These are phyloP conservation scores for Aspergillus sp. DNA, from an alignment of 2,329 filamentous ascomycete genomes.

Conservation along the genomic window DNA sequence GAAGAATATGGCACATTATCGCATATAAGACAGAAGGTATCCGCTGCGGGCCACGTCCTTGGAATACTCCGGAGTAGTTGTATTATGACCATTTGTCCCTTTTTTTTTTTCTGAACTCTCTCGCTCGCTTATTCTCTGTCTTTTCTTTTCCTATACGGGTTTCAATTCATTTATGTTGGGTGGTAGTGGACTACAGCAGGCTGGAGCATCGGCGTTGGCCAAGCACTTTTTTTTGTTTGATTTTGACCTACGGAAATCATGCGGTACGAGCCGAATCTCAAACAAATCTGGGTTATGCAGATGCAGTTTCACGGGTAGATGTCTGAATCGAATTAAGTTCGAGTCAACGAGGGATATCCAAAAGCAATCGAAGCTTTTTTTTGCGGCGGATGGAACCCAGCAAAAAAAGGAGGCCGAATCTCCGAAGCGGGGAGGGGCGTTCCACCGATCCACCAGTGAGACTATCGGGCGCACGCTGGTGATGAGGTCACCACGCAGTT, in stretches of 20 bases:
- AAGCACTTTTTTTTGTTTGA: neutral
- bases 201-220: neutral
- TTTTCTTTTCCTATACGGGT: neutral
- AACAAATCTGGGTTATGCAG: no score
- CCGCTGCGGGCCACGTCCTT: neutral
- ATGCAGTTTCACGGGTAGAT: no score
- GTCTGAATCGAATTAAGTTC: neutral
- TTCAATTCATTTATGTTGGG: neutral
- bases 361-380: neutral
- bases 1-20: slow-evolving; percentile 54
- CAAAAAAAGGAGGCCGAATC: neutral
- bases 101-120: no score
- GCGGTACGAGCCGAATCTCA: no score
- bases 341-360: neutral
- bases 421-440: slow-evolving; percentile 12
- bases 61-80: neutral
- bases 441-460: slow-evolving; percentile 8
- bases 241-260: no score
- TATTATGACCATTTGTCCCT: neutral
- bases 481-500: slow-evolving; percentile 18
- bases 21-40: slow-evolving; percentile 25
- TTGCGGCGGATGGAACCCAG: neutral
- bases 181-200: neutral
- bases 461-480: neutral
- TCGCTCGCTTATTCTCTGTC: neutral